Base-by-base conservation (phyloP, 169 alveolate genomes). In the Cryptosporidium andersoni region DNA sequence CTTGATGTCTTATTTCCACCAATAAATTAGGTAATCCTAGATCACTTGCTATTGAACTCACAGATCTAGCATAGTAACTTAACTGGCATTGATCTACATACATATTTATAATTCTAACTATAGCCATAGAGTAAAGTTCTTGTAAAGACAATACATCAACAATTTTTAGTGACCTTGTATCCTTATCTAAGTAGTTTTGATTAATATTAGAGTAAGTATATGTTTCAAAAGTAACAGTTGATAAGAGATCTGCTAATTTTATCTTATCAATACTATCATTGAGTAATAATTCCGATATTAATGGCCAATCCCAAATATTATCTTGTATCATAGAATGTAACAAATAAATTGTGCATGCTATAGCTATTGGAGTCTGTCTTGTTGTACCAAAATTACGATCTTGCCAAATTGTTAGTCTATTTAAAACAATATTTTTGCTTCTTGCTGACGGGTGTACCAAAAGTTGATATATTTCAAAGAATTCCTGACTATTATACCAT, bases 1-100 rank as follows among this genome's bases (percentile, higher is more conserved):
- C 66, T 34, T 60, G 66, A 37, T 74, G 85, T 14, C 85, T 74
- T 42, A 74, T 74, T 74, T 74, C 85, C 9, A 74, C 85, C 14
- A 74, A 49, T 53, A 74, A 40, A 36, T 74, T 66, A 42, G 85
- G 85, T 8, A 74, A 43, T 40, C 58, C 74, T 14, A 74, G 11
- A 7, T 74, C 85, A 58, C 64, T 40, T 58, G 85, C 64, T 36
- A 74, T 74, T 4, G 67, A 40, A 74, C 85, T 74, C 45, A 74
- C 60, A 58, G 85, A 58, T 42, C 85, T 74, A 45, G 85, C 85
- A 58, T 58, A 74, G 14, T 48, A 34, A 39, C 60, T 52, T 1
- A 62, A 45, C 64, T 74, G 85, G 74, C 74, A 40, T 49, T 74
- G 85, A 36, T 74, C 85, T 14, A 58, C 85, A 36, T 58, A 74